A percentile compares a stretch with the other conserved stretches of the same genome.
Evolutionary conservation across 208 protist species (phyloP).

Genomic region (Porcisia hertigi): DNA sequence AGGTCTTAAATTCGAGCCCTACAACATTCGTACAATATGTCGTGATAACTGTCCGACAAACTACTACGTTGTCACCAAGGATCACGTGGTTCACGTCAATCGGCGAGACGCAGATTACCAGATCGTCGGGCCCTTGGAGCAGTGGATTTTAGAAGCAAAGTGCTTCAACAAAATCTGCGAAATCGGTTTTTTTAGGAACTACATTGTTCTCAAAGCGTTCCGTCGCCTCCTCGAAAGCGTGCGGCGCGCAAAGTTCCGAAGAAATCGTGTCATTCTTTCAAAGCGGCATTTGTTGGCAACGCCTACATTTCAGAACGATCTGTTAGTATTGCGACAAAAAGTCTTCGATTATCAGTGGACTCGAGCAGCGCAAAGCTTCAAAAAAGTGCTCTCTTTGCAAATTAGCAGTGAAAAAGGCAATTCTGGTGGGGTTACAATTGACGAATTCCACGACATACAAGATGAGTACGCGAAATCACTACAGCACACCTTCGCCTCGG

Average conservation of each 20-base stretch:
- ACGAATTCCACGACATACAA: slow-evolving; percentile 39
- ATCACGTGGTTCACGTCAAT: slow-evolving; percentile 73
- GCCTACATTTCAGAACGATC: slow-evolving; percentile 30
- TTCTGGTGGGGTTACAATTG: slow-evolving; percentile 15
- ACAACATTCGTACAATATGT: slow-evolving; percentile 78
- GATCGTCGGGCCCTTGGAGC: slow-evolving; percentile 35
- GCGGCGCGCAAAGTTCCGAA: slow-evolving; percentile 27
- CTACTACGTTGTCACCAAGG: slow-evolving; percentile 81
- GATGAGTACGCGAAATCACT: slow-evolving; percentile 35
- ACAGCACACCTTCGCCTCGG: slow-evolving; percentile 60
- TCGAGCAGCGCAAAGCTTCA: background rate
- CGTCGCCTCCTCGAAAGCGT: slow-evolving; percentile 35
- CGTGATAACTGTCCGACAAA: slow-evolving; percentile 65
- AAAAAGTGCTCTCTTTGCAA: slow-evolving; percentile 16
- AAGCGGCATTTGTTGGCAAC: slow-evolving; percentile 59
- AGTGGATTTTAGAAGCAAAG: slow-evolving; percentile 63
- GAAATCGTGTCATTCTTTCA: slow-evolving; percentile 32
- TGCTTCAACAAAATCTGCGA: slow-evolving; percentile 47
- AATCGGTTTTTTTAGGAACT: slow-evolving; percentile 71
- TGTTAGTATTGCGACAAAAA: slow-evolving; percentile 27
- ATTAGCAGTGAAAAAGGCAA: slow-evolving; percentile 6
- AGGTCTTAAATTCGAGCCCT: slow-evolving; percentile 76
- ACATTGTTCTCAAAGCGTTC: slow-evolving; percentile 54
- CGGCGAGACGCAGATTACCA: slow-evolving; percentile 48
- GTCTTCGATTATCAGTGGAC: slow-evolving; percentile 37